Conservation (phyloP, 495 filamentous ascomycete species). For the Amphirosellinia nigrospora region DNA sequence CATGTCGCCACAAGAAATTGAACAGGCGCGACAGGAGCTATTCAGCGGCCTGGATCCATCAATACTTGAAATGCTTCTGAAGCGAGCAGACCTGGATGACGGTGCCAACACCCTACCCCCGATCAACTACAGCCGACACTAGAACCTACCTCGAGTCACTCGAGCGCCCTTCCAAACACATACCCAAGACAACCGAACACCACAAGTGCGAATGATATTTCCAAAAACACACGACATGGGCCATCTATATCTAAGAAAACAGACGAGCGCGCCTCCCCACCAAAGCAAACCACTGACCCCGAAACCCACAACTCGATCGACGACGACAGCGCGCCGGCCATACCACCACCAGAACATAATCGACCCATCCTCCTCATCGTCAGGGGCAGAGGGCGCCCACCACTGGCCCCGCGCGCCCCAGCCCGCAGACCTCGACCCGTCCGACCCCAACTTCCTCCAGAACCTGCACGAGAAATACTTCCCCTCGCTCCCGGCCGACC, state of each 20-base stretch:
- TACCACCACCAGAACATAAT: constrained; percentile 55
- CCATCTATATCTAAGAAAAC: constrained; percentile 36
- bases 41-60: constrained; percentile 70
- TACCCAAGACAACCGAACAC: neutral
- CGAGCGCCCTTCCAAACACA: constrained; percentile 28
- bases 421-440: constrained; percentile 78
- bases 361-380: constrained; percentile 44
- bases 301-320: constrained; percentile 13
- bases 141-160: constrained; percentile 28
- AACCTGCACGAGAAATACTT: constrained; percentile 92
- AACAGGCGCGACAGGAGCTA: constrained; percentile 75
- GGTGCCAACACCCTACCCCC: constrained; percentile 43
- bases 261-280: constrained; percentile 24
- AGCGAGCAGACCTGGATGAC: constrained; percentile 79
- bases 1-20: constrained; percentile 85
- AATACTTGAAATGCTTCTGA: constrained; percentile 76
- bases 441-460: constrained; percentile 78
- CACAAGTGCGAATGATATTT: neutral
- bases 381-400: constrained; percentile 33
- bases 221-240: neutral
- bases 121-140: constrained; percentile 34
- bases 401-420: constrained; percentile 47
- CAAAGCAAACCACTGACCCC: constrained; percentile 17
- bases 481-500: constrained; percentile 82
- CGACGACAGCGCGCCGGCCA: constrained; percentile 36